Percentiles rank a stretch among this genome's conserved stretches.
phyloP scores from a whole-genome alignment of 352 stramenopile species.

The Pythium phragmitis region DNA sequence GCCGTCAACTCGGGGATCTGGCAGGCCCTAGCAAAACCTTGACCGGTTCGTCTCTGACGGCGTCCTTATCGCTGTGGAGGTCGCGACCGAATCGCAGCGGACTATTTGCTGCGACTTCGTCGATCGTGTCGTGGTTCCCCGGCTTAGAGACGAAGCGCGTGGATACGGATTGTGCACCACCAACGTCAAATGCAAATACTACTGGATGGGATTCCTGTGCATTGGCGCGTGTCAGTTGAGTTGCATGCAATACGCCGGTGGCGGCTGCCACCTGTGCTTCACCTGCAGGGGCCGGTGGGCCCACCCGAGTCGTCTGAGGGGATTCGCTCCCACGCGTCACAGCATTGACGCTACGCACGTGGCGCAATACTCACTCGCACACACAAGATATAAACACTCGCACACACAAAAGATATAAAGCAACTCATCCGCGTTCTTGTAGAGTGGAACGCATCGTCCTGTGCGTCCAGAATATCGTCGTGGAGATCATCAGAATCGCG shows the following conservation, averaged over 20 bases:
- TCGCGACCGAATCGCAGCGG: constrained; percentile 38
- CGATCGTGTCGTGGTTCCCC: constrained; percentile 58
- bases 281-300: too few species aligned
- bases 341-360: not conserved
- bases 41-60: constrained; percentile 42
- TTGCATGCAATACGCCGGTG: constrained; percentile 37
- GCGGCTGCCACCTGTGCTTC: constrained; percentile 27
- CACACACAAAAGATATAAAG: not conserved
- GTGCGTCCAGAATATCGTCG: constrained; percentile 86
- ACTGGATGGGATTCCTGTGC: constrained; percentile 1
- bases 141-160: constrained; percentile 14
- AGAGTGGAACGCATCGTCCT: constrained; percentile 95
- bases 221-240: constrained; percentile 2
- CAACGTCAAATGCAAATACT: not conserved
- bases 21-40: constrained; percentile 58
- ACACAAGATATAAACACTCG: too few species aligned
- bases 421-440: constrained; percentile 71
- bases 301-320: not conserved
- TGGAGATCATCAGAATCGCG: constrained; percentile 84
- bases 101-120: constrained; percentile 50
- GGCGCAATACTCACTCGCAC: not conserved
- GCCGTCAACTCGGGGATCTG: constrained; percentile 4
- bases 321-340: not conserved
- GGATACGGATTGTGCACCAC: not conserved
- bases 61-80: constrained; percentile 34